A percentile compares a stretch with the other conserved stretches of the same genome.
These are phyloP conservation scores for Trametes sp. DNA, from an alignment of 1,284 basidiomycete genomes.

Conservation along the genomic window DNA sequence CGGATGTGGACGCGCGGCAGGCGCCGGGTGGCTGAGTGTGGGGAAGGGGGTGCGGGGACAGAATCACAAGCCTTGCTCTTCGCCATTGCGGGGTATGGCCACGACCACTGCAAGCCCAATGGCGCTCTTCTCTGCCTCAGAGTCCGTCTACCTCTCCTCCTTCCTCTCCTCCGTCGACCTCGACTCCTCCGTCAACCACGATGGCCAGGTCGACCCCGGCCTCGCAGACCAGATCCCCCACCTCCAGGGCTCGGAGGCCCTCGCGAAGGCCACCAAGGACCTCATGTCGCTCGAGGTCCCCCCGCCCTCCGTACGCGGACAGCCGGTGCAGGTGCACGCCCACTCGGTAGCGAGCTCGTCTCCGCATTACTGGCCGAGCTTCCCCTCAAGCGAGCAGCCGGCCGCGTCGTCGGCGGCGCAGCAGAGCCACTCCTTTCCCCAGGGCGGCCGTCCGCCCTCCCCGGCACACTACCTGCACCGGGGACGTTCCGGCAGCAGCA, in stretches of 20 bases:
- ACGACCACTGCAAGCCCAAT: constrained; percentile 15
- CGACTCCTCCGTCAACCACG: constrained; percentile 43
- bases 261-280: constrained; percentile 77
- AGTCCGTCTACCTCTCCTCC: constrained; percentile 57
- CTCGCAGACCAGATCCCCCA: constrained; percentile 43
- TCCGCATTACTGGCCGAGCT: constrained; percentile 33
- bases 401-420: constrained; percentile 8
- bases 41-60: constrained; percentile 16
- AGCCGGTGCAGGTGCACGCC: background rate
- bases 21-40: constrained; percentile 17
- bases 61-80: constrained; percentile 32
- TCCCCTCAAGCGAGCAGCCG: constrained; percentile 19
- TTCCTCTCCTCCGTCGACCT: constrained; percentile 57
- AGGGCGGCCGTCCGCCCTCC: constrained; percentile 21
- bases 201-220: constrained; percentile 35
- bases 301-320: constrained; percentile 37
- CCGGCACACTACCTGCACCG: constrained; percentile 20
- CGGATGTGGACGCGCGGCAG: constrained; percentile 1
- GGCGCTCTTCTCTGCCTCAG: constrained; percentile 57
- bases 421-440: constrained; percentile 4
- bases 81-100: constrained; percentile 20
- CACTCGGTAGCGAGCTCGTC: constrained; percentile 30
- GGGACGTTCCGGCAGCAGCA: constrained; percentile 5
- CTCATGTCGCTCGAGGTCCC: constrained; percentile 64
- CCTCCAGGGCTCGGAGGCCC: constrained; percentile 56